phyloP scores from a whole-genome alignment of 2,329 filamentous ascomycete genomes.

The Coniochaeta sp. region DNA sequence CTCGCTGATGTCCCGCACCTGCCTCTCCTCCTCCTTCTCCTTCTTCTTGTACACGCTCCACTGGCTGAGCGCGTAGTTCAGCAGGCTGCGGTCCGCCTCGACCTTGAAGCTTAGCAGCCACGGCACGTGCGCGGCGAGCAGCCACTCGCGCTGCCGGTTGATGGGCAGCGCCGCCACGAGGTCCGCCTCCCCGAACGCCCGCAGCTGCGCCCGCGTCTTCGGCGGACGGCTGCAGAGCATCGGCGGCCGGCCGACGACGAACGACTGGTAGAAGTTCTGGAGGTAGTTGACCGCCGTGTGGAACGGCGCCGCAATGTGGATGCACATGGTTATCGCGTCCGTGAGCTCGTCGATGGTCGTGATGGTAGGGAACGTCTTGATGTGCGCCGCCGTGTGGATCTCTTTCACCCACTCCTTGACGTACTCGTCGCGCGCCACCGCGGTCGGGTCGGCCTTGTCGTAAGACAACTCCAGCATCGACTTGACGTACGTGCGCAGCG shows the following conservation, averaged over 20 bases:
- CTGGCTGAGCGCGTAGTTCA: constrained; percentile 31
- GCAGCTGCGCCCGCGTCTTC: constrained; percentile 19
- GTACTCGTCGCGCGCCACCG: constrained; percentile 21
- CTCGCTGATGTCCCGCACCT: constrained; percentile 17
- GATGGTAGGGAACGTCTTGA: constrained; percentile 34
- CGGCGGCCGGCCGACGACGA: constrained; percentile 36
- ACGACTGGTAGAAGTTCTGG: constrained; percentile 41
- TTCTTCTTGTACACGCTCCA: constrained; percentile 21
- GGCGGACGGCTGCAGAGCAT: constrained; percentile 27
- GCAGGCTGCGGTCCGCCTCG: constrained; percentile 28
- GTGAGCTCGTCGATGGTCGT: constrained; percentile 30
- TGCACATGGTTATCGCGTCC: constrained; percentile 43
- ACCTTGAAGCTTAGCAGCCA: constrained; percentile 37
- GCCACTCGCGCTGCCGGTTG: constrained; percentile 32
- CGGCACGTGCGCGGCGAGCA: constrained; percentile 35
- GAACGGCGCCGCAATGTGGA: constrained; percentile 41
- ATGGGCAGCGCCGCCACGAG: constrained; percentile 33
- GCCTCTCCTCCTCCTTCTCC: constrained; percentile 10
- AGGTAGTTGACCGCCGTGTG: constrained; percentile 45
- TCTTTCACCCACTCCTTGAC: constrained; percentile 33
- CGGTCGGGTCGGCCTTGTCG: constrained; percentile 18
- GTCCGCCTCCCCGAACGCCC: constrained; percentile 21
- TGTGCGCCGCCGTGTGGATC: constrained; percentile 27
- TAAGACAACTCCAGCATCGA: constrained; percentile 27
- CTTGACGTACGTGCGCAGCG: constrained; percentile 32